phyloP scores from a whole-genome alignment of 73 alveolate genomes.

The Paramecium tetraurelia region DNA sequence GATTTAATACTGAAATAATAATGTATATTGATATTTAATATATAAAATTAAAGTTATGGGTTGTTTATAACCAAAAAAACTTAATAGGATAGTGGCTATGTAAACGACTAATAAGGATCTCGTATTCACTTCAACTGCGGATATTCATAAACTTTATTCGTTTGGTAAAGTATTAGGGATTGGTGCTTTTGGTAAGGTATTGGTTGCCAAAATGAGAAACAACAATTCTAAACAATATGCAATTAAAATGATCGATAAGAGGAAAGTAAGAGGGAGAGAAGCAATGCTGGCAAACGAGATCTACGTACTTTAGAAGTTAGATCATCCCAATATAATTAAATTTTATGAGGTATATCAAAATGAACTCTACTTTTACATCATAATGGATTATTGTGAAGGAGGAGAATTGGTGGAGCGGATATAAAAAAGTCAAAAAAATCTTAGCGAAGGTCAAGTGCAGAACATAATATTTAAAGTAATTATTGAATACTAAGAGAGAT shows the following conservation, averaged over 20 bases:
- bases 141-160: neutral
- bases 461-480: neutral
- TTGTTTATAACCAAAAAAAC: neutral
- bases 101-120: neutral
- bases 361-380: conserved; percentile 14
- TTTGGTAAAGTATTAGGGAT: conserved; percentile 26
- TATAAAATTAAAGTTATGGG: neutral
- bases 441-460: neutral
- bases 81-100: conserved; percentile 10
- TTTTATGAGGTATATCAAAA: conserved; percentile 36
- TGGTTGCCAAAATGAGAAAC: neutral
- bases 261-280: neutral
- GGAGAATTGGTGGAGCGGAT: conserved; percentile 42
- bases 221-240: neutral
- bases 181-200: conserved; percentile 30
- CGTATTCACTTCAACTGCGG: conserved; percentile 17
- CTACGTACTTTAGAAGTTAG: neutral
- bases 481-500: neutral
- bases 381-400: conserved; percentile 30
- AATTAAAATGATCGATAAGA: neutral
- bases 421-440: neutral
- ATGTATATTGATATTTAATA: neutral
- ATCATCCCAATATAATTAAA: conserved; percentile 48
- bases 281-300: conserved; percentile 34
- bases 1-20: neutral